These are phyloP conservation scores for Metschnikowia lachancei DNA, from an alignment of 805 yeast species.

Conservation along the genomic window DNA sequence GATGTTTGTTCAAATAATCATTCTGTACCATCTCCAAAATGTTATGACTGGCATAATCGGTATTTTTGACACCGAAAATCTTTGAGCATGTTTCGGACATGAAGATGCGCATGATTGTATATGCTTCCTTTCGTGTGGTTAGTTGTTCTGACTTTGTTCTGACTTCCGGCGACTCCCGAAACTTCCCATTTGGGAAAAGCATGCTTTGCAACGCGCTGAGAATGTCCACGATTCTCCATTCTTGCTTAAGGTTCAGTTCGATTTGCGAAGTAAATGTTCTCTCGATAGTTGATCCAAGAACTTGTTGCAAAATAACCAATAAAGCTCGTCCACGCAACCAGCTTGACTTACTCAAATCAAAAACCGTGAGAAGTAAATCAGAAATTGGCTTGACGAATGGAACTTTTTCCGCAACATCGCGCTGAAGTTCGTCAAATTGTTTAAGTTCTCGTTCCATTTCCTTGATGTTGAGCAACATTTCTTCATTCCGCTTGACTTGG, in stretches of 20 bases:
- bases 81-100: constrained; percentile 65
- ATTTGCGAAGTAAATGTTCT: constrained; percentile 52
- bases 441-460: constrained; percentile 57
- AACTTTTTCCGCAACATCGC: constrained; percentile 18
- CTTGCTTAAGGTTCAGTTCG: constrained; percentile 35
- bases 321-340: constrained; percentile 88
- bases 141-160: constrained; percentile 52
- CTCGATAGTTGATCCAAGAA: constrained; percentile 86
- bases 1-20: constrained; percentile 62
- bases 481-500: constrained; percentile 14
- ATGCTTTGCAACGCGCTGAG: constrained; percentile 23
- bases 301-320: constrained; percentile 75
- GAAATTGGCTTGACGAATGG: constrained; percentile 80
- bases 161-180: constrained; percentile 43
- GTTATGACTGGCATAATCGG: constrained; percentile 59
- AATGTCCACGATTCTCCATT: constrained; percentile 44
- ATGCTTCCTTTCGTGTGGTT: constrained; percentile 57
- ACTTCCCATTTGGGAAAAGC: constrained; percentile 47
- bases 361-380: constrained; percentile 67
- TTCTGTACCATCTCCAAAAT: constrained; percentile 72
- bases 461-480: constrained; percentile 29
- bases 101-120: constrained; percentile 51
- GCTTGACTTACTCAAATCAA: constrained; percentile 60
- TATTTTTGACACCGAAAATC: constrained; percentile 67
- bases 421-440: constrained; percentile 44